phyloP scores from a whole-genome alignment of 2,329 filamentous ascomycete species.

The Stagonosporopsis cucurbitacearum region DNA sequence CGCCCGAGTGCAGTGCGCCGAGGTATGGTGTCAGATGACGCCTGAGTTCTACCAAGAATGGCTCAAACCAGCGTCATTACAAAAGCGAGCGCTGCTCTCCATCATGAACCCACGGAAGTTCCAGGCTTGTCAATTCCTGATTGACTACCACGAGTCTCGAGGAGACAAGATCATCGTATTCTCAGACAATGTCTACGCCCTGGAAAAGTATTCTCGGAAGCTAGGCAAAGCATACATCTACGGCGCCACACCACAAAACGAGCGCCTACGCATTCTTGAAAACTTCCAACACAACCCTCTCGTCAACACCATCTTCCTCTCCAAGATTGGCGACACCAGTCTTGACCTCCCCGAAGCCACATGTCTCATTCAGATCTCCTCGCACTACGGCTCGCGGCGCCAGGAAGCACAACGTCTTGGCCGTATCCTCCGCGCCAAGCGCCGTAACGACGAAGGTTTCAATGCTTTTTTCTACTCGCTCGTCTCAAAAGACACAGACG shows the following conservation, averaged over 20 bases:
- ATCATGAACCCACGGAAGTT: constrained; percentile 99
- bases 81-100: constrained; percentile 75
- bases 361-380: constrained; percentile 95
- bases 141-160: constrained; percentile 92
- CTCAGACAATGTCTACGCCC: constrained; percentile 93
- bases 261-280: constrained; percentile 85
- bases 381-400: constrained; percentile 94
- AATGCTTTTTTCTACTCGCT: constrained; percentile 99
- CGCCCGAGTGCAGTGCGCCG: constrained; percentile 94
- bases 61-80: constrained; percentile 68
- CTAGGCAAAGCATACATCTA: constrained; percentile 90
- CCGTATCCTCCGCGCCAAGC: constrained; percentile 91
- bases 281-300: constrained; percentile 94
- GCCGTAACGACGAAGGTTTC: constrained; percentile 96
- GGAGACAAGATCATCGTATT: constrained; percentile 99
- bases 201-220: constrained; percentile 83
- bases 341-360: constrained; percentile 96
- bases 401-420: constrained; percentile 95
- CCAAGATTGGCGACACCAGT: constrained; percentile 98
- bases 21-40: constrained; percentile 99
- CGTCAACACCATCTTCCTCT: constrained; percentile 92
- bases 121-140: constrained; percentile 96
- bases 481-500: constrained; percentile 94
- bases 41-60: constrained; percentile 98
- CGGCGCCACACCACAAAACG: constrained; percentile 82